Evolutionary conservation across 306 rosid species (phyloP), one percentile per base, ranked within the genome.

Genomic region (Cucumis melo): DNA sequence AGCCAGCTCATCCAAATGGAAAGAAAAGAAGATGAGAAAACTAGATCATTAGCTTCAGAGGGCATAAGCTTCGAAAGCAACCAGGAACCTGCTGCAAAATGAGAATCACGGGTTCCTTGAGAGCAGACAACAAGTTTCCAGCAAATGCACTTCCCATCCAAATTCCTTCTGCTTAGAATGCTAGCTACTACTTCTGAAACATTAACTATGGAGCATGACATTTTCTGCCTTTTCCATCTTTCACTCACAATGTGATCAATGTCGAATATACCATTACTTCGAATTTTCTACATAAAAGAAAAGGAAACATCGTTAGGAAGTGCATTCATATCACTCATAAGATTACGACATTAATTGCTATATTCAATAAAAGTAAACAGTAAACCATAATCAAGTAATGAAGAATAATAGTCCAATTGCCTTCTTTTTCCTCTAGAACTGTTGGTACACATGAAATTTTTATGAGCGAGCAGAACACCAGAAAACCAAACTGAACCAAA

Each of bases 1-100:
- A 85, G 53, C 93, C 98, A 89, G 73, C 92, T 90, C 87, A 82
- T 90, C 98, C 99, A 94, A 73, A 90, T 82, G 16, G 91, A 84
- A 74, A 86, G 78, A 61, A 90, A 97, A 79, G 92, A 84, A 62
- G 88, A 87, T 46, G 96, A 88, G 86, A 86, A 38, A 70, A 90
- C 59, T 74, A 86, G 82, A 83, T 62, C 77, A 38, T 82, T 82
- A 38, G 50, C 38, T 75, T 68, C 74, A 5, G 73, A 41, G 50
- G 98, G 91, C 88, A 89, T 87, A 84, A 92, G 80, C 86, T 94
- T 94, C 29, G 97, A 90, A 76, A 78, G 82, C 91, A 94, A 80
- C 99, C 99, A 94, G 17, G 73, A 55, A n/a, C 76, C 80, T 67
- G 88, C 84, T 51, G 84, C 68, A 24, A 57, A 62, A 81, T 63